phyloP scores from a whole-genome alignment of 1,284 basidiomycete genomes.

The Bjerkandera adusta region DNA sequence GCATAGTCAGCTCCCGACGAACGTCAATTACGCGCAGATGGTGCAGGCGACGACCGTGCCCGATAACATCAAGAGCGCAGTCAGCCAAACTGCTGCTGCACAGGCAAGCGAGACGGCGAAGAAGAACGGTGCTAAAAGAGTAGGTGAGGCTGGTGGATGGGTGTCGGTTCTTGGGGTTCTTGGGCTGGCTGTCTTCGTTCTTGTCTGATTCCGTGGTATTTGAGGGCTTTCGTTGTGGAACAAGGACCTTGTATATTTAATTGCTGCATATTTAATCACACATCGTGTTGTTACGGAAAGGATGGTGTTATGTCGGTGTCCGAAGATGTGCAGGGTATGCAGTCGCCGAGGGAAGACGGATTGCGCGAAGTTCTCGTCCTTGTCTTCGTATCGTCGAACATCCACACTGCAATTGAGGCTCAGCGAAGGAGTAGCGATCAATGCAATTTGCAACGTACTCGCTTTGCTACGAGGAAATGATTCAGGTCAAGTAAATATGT shows the following conservation, averaged over 20 bases:
- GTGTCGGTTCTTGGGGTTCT: too few relatives aligned
- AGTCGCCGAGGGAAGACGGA: conserved; percentile 38
- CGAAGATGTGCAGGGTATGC: too few relatives aligned
- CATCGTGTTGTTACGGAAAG: too few relatives aligned
- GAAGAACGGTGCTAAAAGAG: too few relatives aligned
- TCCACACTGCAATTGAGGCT: conserved; percentile 43
- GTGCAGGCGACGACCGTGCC: conserved; percentile 11
- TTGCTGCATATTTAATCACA: too few relatives aligned
- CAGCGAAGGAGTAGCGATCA: conserved; percentile 16
- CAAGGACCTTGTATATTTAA: too few relatives aligned
- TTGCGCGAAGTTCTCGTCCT: conserved; percentile 86
- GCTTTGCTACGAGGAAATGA: conserved; percentile 20
- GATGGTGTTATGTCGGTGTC: too few relatives aligned
- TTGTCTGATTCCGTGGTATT: too few relatives aligned
- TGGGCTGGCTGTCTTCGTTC: too few relatives aligned
- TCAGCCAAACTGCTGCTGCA: conserved; percentile 2
- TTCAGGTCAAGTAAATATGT: conserved; percentile 35
- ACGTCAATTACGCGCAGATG: conserved; percentile 15
- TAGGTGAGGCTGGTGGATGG: too few relatives aligned
- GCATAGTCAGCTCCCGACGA: conserved; percentile 12
- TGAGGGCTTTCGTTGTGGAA: too few relatives aligned
- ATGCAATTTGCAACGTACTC: conserved; percentile 15
- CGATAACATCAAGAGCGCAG: conserved; percentile 1
- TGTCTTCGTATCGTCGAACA: conserved; percentile 70
- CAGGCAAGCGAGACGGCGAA: too few relatives aligned